Percentiles rank a stretch among this genome's conserved stretches.
Evolutionary conservation across 225 moss, liverwort and hornwort species (phyloP).

Genomic region (Marchantia polymorpha): DNA sequence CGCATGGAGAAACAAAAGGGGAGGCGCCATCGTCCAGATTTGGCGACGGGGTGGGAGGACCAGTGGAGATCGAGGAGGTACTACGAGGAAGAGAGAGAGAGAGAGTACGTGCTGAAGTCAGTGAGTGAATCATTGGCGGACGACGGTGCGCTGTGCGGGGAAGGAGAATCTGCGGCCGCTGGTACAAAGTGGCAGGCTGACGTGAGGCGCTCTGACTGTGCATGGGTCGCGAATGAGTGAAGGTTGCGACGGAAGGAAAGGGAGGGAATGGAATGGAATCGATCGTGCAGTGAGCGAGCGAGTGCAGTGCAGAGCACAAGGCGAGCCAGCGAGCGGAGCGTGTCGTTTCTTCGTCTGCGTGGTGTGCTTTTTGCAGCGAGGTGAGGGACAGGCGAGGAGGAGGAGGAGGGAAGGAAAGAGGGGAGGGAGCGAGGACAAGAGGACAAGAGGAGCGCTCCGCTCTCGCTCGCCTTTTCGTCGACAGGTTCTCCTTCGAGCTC

Average conservation of each 20-base stretch:
- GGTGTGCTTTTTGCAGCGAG: not conserved
- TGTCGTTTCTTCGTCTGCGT: not conserved
- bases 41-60: no score
- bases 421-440: not conserved
- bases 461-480: not conserved
- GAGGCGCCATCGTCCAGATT: no score
- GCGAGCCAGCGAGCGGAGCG: not conserved
- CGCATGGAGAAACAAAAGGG: no score
- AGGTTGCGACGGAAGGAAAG: not conserved
- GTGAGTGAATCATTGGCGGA: no score
- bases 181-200: not conserved
- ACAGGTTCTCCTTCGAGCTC: not conserved
- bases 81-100: no score
- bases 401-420: conserved; percentile 3
- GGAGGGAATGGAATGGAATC: not conserved
- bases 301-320: not conserved
- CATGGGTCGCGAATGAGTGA: no score
- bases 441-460: not conserved
- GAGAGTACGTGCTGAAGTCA: no score
- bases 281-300: not conserved
- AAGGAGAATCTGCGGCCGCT: not conserved
- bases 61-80: no score
- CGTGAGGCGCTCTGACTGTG: not conserved
- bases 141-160: no score
- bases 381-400: not conserved